These are phyloP conservation scores for Zanthoxylum bungeanum DNA, from an alignment of 345 rosid genomes.

Conservation along the genomic window DNA sequence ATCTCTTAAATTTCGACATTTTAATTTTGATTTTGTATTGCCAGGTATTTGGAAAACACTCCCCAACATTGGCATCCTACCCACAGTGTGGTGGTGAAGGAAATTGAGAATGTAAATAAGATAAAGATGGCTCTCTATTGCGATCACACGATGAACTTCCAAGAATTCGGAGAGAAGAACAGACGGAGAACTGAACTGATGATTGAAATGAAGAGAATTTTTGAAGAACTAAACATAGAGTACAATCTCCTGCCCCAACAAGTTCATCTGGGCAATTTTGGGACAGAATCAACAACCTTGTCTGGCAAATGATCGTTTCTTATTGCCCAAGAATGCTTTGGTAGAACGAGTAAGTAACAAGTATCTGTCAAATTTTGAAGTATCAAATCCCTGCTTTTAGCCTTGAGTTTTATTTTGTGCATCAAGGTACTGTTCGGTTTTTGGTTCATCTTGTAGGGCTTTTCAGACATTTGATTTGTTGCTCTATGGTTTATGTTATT, in stretches of 20 bases:
- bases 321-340: background rate
- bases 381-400: background rate
- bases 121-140: constrained; percentile 38
- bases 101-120: constrained; percentile 50
- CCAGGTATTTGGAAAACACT: constrained; percentile 44
- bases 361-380: background rate
- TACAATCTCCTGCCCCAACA: constrained; percentile 48
- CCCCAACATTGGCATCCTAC: constrained; percentile 41
- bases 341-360: background rate
- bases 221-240: constrained; percentile 47
- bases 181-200: constrained; percentile 47
- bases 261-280: constrained; percentile 30
- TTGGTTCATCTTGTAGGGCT: background rate
- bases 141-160: constrained; percentile 56
- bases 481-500: background rate
- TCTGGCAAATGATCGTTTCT: constrained; percentile 8
- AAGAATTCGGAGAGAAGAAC: constrained; percentile 47
- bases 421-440: background rate
- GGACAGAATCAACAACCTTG: constrained; percentile 15
- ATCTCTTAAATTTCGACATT: background rate
- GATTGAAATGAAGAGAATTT: constrained; percentile 41
- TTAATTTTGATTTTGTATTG: background rate
- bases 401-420: background rate
- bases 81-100: constrained; percentile 41
- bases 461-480: background rate